Percentiles rank a stretch among this genome's conserved stretches.
phyloP scores from a whole-genome alignment of 352 stramenopile species.

The Globisporangium splendens region DNA sequence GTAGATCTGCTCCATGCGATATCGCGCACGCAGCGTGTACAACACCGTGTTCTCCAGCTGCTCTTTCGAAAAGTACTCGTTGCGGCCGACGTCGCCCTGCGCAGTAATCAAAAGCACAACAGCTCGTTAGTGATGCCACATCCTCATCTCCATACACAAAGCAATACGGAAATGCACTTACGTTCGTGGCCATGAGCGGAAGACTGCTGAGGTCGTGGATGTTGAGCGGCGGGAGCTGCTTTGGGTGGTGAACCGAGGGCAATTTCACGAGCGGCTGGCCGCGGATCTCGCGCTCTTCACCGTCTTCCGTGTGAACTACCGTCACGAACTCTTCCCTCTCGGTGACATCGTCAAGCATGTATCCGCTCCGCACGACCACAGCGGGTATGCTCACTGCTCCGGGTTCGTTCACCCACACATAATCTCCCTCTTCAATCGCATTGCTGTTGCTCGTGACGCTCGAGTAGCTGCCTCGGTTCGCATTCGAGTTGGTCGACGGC shows the following conservation, averaged over 20 bases:
- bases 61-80: conserved; percentile 51
- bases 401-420: conserved; percentile 62
- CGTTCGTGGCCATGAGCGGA: conserved; percentile 61
- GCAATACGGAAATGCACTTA: conserved; percentile 14
- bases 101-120: conserved; percentile 1
- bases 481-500: conserved; percentile 5
- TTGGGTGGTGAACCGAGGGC: conserved; percentile 57
- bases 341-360: conserved; percentile 49
- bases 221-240: conserved; percentile 46
- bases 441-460: conserved; percentile 9
- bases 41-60: conserved; percentile 74
- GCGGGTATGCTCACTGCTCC: conserved; percentile 48
- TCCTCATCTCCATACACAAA: background rate
- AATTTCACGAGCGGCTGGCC: conserved; percentile 53
- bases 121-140: background rate
- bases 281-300: conserved; percentile 72
- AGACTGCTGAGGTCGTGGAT: conserved; percentile 70
- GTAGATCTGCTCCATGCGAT: conserved; percentile 81
- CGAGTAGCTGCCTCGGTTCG: conserved; percentile 11
- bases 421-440: conserved; percentile 58
- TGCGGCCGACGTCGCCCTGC: conserved; percentile 49
- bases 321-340: conserved; percentile 67
- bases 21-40: conserved; percentile 69
- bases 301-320: conserved; percentile 80
- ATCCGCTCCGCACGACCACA: conserved; percentile 60